Evolutionary conservation across 768 basidiomycete genomes (phyloP).

Genomic region (Suillus brevipes): DNA sequence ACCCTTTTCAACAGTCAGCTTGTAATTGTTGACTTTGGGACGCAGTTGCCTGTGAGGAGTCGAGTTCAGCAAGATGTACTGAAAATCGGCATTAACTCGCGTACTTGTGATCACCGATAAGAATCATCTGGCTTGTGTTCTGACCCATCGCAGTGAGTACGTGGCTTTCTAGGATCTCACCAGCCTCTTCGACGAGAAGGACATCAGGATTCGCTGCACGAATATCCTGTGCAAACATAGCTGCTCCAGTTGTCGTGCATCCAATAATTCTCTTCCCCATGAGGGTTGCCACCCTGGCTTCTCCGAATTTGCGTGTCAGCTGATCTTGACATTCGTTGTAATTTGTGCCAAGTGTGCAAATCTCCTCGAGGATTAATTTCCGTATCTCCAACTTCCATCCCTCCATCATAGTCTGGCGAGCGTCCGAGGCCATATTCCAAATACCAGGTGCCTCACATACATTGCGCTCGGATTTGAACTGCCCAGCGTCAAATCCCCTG

Average conservation of each 20-base stretch:
- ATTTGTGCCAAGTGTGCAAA: slow-evolving; percentile 33
- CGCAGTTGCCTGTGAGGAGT: slow-evolving; percentile 56
- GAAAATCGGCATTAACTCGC: slow-evolving; percentile 18
- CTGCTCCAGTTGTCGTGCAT: slow-evolving; percentile 70
- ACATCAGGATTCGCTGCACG: slow-evolving; percentile 49
- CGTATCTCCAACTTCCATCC: slow-evolving; percentile 40
- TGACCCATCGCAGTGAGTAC: slow-evolving; percentile 55
- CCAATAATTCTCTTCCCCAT: slow-evolving; percentile 56
- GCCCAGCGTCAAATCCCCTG: slow-evolving; percentile 44
- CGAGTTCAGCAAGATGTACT: neutral
- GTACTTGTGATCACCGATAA: slow-evolving; percentile 76
- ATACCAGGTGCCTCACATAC: slow-evolving; percentile 27
- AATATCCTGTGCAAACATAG: slow-evolving; percentile 53
- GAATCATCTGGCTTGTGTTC: slow-evolving; percentile 51
- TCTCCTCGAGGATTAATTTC: slow-evolving; percentile 32
- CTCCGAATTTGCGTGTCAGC: slow-evolving; percentile 37
- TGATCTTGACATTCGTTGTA: slow-evolving; percentile 44
- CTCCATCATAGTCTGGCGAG: slow-evolving; percentile 27
- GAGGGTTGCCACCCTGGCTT: slow-evolving; percentile 37
- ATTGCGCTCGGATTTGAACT: slow-evolving; percentile 32
- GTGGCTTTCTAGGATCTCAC: slow-evolving; percentile 72
- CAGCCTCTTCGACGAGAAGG: slow-evolving; percentile 70
- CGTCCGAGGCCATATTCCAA: slow-evolving; percentile 37
- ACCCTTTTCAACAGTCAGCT: slow-evolving; percentile 64
- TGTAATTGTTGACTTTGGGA: slow-evolving; percentile 69